phyloP scores from a whole-genome alignment of 306 rosid genomes.

The Oxytropis ochrocephala region DNA sequence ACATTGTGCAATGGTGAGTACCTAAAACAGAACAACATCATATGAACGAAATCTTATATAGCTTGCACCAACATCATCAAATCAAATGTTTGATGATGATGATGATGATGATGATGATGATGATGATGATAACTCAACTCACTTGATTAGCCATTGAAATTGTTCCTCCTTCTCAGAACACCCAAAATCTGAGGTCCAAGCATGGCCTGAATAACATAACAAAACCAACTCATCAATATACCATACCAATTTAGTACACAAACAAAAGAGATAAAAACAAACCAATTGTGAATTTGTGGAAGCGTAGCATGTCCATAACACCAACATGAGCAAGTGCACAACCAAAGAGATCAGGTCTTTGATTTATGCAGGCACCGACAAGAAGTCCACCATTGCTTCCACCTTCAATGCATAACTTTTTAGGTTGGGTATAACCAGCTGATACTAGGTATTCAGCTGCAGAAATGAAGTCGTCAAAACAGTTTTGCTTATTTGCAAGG shows the following conservation, averaged over 20 bases:
- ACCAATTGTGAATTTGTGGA: conserved; percentile 96
- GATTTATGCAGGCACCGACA: conserved; percentile 88
- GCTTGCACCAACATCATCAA: neutral
- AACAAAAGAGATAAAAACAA: conserved; percentile 15
- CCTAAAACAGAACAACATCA: conserved; percentile 29
- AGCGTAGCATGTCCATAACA: conserved; percentile 96
- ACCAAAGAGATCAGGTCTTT: conserved; percentile 94
- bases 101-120: no score
- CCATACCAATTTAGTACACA: neutral
- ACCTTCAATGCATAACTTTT: conserved; percentile 87
- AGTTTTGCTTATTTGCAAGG: conserved; percentile 82
- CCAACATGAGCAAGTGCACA: conserved; percentile 98
- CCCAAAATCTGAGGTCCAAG: conserved; percentile 91
- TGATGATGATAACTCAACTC: conserved; percentile 11
- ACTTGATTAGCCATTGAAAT: conserved; percentile 88
- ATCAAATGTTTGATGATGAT: no score
- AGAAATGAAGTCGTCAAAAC: conserved; percentile 92
- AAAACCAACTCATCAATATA: conserved; percentile 6
- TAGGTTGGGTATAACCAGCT: conserved; percentile 72
- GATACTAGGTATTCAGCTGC: conserved; percentile 86
- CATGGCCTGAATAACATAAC: conserved; percentile 60
- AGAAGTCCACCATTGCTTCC: conserved; percentile 98
- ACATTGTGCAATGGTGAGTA: conserved; percentile 96
- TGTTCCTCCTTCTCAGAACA: conserved; percentile 90
- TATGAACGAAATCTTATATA: neutral